These are phyloP conservation scores for Roridomyces roridus DNA, from an alignment of 768 basidiomycete species.

Conservation along the genomic window DNA sequence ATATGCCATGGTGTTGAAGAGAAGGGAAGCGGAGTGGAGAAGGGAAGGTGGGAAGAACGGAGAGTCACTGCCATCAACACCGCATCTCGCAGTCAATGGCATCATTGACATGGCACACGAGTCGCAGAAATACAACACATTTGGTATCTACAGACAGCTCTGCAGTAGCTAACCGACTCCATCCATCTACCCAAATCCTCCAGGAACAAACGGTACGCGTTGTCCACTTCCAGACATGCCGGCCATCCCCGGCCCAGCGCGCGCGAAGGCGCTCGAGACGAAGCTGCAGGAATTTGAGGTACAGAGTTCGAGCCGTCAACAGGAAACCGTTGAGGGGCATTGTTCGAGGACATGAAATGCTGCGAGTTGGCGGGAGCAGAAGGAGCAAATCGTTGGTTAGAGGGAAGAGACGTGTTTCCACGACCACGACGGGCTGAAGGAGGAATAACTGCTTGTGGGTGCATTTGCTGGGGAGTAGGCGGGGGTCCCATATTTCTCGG, in stretches of 20 bases:
- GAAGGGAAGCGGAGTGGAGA: slow-evolving; percentile 10
- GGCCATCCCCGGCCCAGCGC: slow-evolving; percentile 16
- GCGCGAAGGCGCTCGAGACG: slow-evolving; percentile 34
- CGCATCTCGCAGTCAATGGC: background rate
- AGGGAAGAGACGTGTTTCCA: slow-evolving; percentile 8
- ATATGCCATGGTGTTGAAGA: slow-evolving; percentile 51
- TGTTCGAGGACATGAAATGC: slow-evolving; percentile 23
- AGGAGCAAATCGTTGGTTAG: slow-evolving; percentile 36
- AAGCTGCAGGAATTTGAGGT: slow-evolving; percentile 14
- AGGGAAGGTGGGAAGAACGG: background rate
- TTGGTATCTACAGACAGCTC: too few species aligned
- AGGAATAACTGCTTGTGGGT: slow-evolving; percentile 27
- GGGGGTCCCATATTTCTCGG: slow-evolving; percentile 57
- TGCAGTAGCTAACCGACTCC: too few species aligned
- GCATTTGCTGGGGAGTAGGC: slow-evolving; percentile 51
- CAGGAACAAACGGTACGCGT: slow-evolving; percentile 59
- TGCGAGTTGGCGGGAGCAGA: slow-evolving; percentile 25
- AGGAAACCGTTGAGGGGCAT: slow-evolving; percentile 29
- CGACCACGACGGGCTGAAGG: slow-evolving; percentile 19
- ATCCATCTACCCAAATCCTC: slow-evolving; percentile 34
- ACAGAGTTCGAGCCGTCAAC: slow-evolving; percentile 1
- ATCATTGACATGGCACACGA: too few species aligned
- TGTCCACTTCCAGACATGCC: slow-evolving; percentile 40
- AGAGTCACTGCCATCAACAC: background rate
- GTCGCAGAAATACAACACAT: too few species aligned